Evolutionary conservation across 2,329 filamentous ascomycete genomes (phyloP), one percentile per base, ranked within the genome.

Genomic region (Fusarium scirpi): DNA sequence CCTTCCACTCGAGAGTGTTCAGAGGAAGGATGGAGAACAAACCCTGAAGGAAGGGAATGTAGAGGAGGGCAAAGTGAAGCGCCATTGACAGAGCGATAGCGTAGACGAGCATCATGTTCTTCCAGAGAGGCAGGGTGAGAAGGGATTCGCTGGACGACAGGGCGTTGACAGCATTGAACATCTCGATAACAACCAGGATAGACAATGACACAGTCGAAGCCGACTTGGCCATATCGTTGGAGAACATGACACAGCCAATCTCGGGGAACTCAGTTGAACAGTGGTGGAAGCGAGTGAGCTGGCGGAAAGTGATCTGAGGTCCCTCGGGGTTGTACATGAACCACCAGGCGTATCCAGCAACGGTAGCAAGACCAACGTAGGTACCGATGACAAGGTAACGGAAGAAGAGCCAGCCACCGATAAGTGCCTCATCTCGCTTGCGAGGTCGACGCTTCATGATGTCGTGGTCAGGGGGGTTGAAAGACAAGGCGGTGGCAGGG

Each of bases 281-380:
- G 79, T 91, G 91, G 84, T 99, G 96, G 90, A 98, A 99, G 83
- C 97, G 92, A 25, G 92, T 86, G 72, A 99, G 85, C 79, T 99
- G 93, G 80, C 88, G 92, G 84, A 98, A 97, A 69, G 86, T 90
- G 81, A 99, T 97, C 80, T 97, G 93, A 25, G 96, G 96, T 1
- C 96, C 96, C 72, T 91, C 89, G 11, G 90, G 83, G 84, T 98
- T 95, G 85, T 92, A 97, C 92, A 99, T 94, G 86, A 98, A 99
- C 93, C 94, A 99, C 96, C 96, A 99, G n/a, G 94, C 95, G 78
- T 99, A 99, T 47, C 97, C 96, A 77, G 92, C 94, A 22, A 99
- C 97, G 6, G 96, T 99, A 57, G 96, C 96, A 43, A 94, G 86
- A 78, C 96, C 96, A 62, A 99, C 96, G 71, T 99, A 99, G 11